phyloP scores from a whole-genome alignment of 176 grass and related monocot genomes.

The Saccharum officinarum region DNA sequence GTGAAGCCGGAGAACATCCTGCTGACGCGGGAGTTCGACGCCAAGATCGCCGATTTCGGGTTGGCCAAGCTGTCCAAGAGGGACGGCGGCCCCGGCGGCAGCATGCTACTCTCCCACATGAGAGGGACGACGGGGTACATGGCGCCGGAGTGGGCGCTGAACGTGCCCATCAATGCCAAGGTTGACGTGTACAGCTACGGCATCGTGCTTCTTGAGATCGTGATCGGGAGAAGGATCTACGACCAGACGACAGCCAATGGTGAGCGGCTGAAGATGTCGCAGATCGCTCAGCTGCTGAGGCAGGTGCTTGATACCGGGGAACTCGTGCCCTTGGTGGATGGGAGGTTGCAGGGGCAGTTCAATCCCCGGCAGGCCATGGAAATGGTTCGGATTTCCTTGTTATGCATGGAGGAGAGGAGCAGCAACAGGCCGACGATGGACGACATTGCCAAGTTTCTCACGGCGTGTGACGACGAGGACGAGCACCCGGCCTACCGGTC shows the following conservation, averaged over 20 bases:
- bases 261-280: not conserved
- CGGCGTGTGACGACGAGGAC: too few relatives aligned
- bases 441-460: too few relatives aligned
- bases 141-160: constrained; percentile 7
- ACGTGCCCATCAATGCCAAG: not conserved
- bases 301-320: constrained; percentile 16
- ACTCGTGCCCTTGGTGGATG: constrained; percentile 28
- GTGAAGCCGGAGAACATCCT: constrained; percentile 63
- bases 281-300: constrained; percentile 19
- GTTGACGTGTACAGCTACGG: constrained; percentile 11
- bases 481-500: too few relatives aligned
- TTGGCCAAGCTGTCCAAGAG: constrained; percentile 34
- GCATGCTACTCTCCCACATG: not conserved
- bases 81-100: not conserved
- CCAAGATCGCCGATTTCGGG: constrained; percentile 38
- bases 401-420: constrained; percentile 38
- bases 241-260: not conserved
- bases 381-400: constrained; percentile 33
- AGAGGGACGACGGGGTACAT: constrained; percentile 13
- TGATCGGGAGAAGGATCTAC: not conserved
- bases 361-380: constrained; percentile 31
- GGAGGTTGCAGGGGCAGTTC: constrained; percentile 19
- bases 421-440: not conserved
- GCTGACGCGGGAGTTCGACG: constrained; percentile 51
- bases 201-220: not conserved